Evolutionary conservation across 2,329 filamentous ascomycete genomes (phyloP).

Genomic region (Trichocomaceae sp.): DNA sequence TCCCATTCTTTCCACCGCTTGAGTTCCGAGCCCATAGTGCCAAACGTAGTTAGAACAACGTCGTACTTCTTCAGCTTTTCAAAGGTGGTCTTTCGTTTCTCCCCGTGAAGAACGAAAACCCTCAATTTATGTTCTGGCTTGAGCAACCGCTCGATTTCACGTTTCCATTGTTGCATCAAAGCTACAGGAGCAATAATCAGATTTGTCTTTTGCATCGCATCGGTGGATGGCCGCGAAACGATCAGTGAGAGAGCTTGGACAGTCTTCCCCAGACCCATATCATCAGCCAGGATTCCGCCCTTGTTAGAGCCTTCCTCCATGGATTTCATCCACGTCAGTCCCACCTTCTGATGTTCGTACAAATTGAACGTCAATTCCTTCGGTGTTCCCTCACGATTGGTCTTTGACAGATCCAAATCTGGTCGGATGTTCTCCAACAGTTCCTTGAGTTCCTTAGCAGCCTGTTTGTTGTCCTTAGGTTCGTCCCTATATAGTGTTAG

Average conservation of each 20-base stretch:
- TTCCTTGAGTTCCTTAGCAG: conserved; percentile 61
- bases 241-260: conserved; percentile 77
- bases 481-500: conserved; percentile 18
- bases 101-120: conserved; percentile 63
- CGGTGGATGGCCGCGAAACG: conserved; percentile 56
- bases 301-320: conserved; percentile 66
- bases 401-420: conserved; percentile 57
- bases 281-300: conserved; percentile 70
- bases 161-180: conserved; percentile 75
- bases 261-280: conserved; percentile 81
- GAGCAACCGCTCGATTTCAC: conserved; percentile 68
- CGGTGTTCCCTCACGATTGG: conserved; percentile 63
- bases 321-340: conserved; percentile 66
- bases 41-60: conserved; percentile 73
- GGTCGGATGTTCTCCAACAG: conserved; percentile 67
- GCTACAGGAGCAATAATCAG: conserved; percentile 76
- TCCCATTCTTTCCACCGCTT: conserved; percentile 54
- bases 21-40: conserved; percentile 60
- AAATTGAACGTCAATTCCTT: conserved; percentile 60
- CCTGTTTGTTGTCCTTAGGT: conserved; percentile 44
- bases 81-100: conserved; percentile 52
- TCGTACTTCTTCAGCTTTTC: conserved; percentile 59
- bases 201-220: conserved; percentile 61
- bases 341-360: conserved; percentile 76
- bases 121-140: conserved; percentile 53